Conservation (phyloP, 2,329 filamentous ascomycete genomes). For the Gliomastix tumulicola region DNA sequence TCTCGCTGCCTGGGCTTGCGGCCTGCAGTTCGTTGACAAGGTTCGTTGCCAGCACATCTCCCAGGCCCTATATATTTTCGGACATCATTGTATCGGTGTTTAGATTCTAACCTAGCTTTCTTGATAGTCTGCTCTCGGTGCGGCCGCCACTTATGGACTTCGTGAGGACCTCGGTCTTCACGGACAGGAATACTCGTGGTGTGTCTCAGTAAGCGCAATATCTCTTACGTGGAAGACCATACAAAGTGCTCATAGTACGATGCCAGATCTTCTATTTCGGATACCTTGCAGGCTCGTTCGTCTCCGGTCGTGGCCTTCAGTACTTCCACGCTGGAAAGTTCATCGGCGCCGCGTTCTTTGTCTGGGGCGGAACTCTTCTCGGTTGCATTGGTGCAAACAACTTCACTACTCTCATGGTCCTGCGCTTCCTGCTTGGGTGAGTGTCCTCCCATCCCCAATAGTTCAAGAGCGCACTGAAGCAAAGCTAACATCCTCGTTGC, state of each 20-base stretch:
- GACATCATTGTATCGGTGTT: no score
- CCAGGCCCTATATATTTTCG: no score
- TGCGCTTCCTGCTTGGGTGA: conserved; percentile 2
- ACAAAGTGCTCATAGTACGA: no score
- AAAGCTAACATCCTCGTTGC: neutral
- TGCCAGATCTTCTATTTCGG: conserved; percentile 1
- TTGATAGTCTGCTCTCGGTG: conserved; percentile 1
- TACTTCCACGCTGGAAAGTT: conserved; percentile 1
- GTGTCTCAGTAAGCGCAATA: neutral
- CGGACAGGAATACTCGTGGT: conserved; percentile 3
- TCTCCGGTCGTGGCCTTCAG: conserved; percentile 1
- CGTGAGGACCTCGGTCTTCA: conserved; percentile 1
- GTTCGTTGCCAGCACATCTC: neutral
- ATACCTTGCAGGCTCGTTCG: neutral
- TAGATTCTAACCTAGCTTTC: neutral
- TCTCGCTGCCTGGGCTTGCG: conserved; percentile 1
- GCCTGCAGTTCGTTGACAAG: conserved; percentile 3
- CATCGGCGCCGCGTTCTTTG: conserved; percentile 1
- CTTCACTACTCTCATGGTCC: conserved; percentile 1
- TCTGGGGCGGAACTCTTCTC: conserved; percentile 2
- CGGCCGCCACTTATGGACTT: conserved; percentile 2
- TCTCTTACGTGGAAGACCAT: no score
- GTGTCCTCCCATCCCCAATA: neutral
- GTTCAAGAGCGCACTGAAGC: neutral
- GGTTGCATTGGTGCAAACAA: conserved; percentile 1